Percentiles rank a stretch among this genome's conserved stretches.
These are phyloP conservation scores for Cytospora paraplurivora DNA, from an alignment of 2,329 filamentous ascomycete species.

Conservation along the genomic window DNA sequence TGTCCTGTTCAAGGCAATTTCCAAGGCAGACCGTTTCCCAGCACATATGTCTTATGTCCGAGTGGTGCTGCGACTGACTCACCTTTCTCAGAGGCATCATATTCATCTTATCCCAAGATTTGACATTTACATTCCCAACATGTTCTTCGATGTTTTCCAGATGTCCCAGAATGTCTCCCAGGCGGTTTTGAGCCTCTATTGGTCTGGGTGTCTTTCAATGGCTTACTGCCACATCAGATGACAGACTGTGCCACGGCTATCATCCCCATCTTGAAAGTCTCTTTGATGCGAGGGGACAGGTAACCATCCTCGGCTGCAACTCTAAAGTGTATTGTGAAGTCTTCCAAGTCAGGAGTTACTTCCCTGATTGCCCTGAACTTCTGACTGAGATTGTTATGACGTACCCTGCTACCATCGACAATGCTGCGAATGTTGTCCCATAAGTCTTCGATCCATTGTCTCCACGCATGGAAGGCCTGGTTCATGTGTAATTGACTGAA, in stretches of 20 bases:
- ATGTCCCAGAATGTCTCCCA: neutral
- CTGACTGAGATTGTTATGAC: neutral
- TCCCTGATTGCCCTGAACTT: neutral
- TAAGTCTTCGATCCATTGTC: neutral
- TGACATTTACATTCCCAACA: neutral
- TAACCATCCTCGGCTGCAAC: neutral
- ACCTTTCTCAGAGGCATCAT: neutral
- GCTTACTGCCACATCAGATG: neutral
- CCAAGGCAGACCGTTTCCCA: too few species aligned
- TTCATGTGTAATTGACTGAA: neutral
- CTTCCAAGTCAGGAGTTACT: neutral
- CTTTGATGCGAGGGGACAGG: neutral
- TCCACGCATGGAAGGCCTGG: neutral
- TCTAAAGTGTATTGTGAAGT: neutral
- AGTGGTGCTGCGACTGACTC: neutral
- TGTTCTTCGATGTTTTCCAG: neutral
- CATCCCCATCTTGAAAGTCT: neutral
- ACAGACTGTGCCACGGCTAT: neutral
- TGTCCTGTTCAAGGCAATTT: neutral
- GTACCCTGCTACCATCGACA: neutral
- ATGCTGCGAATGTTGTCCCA: neutral
- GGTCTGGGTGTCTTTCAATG: neutral
- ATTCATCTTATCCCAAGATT: neutral
- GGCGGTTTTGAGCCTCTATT: neutral
- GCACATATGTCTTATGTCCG: too few species aligned